Evolutionary conservation across 352 stramenopile species (phyloP).

Genomic region (Phytophthora podocarpi): DNA sequence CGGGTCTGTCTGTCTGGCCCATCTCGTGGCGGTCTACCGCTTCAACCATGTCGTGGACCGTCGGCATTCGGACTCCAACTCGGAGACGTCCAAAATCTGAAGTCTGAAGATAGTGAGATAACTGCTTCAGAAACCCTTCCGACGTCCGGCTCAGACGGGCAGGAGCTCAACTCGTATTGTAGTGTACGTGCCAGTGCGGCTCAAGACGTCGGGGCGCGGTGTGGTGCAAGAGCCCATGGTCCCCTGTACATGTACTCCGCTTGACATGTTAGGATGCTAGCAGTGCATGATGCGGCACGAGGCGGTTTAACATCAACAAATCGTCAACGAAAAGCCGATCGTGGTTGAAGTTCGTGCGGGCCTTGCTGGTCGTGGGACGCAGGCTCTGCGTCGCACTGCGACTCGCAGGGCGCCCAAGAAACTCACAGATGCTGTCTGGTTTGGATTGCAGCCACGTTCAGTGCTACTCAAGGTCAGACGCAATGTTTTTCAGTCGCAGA

Average conservation of each 20-base stretch:
- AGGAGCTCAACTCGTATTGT: background rate
- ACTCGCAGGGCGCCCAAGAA: no score
- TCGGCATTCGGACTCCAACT: background rate
- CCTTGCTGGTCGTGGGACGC: conserved; percentile 17
- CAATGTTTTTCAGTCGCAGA: conserved; percentile 9
- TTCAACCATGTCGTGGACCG: conserved; percentile 21
- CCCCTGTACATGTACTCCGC: no score
- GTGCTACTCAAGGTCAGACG: conserved; percentile 1
- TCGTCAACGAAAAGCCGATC: conserved; percentile 11
- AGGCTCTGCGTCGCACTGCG: background rate
- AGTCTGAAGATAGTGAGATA: conserved; percentile 37
- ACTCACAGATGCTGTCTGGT: no score
- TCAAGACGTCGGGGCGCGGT: background rate
- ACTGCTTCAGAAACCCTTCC: conserved; percentile 10
- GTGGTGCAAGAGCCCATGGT: background rate
- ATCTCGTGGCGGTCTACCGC: conserved; percentile 11
- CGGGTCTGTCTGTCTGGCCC: background rate
- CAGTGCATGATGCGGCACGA: background rate
- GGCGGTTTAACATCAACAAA: conserved; percentile 32
- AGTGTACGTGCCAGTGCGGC: background rate
- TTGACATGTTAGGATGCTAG: background rate
- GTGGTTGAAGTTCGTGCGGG: conserved; percentile 33
- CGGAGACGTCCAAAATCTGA: no score
- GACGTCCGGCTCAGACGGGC: conserved; percentile 10
- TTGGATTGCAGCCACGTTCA: no score